phyloP scores from a whole-genome alignment of 1,284 basidiomycete genomes.

The Apiotrichum gracile region DNA sequence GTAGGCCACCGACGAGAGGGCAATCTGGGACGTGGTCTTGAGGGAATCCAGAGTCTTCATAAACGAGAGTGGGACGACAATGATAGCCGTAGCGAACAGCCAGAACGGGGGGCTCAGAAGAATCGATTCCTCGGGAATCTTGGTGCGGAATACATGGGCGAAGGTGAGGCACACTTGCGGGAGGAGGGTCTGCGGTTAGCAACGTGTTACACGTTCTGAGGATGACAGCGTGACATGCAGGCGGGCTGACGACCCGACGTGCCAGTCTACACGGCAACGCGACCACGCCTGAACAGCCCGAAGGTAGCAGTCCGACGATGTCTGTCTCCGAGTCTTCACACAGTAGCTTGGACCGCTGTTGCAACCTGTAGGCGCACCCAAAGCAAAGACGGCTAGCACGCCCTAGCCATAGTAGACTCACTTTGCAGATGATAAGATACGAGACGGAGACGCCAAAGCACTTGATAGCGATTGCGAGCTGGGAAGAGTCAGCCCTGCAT shows the following conservation, averaged over 20 bases:
- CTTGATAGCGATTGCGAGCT: slow-evolving; percentile 90
- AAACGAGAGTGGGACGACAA: slow-evolving; percentile 83
- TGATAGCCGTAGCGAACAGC: slow-evolving; percentile 74
- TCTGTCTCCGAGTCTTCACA: too few relatives aligned
- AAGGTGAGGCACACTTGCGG: slow-evolving; percentile 86
- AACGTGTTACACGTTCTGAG: neutral
- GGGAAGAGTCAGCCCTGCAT: too few relatives aligned
- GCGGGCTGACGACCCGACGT: neutral
- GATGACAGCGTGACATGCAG: neutral
- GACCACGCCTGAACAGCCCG: neutral
- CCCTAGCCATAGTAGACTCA: slow-evolving; percentile 29
- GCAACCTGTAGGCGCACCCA: neutral
- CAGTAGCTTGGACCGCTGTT: neutral
- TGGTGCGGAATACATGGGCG: slow-evolving; percentile 59
- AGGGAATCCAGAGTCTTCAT: slow-evolving; percentile 68
- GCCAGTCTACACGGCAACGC: neutral
- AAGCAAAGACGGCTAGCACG: neutral
- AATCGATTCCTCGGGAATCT: slow-evolving; percentile 56
- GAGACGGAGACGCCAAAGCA: slow-evolving; percentile 96
- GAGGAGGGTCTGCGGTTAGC: slow-evolving; percentile 56
- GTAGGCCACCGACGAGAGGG: slow-evolving; percentile 49
- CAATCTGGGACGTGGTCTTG: slow-evolving; percentile 49
- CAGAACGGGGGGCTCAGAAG: slow-evolving; percentile 71
- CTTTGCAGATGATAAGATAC: slow-evolving; percentile 91
- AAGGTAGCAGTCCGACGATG: too few relatives aligned